A percentile compares a stretch with the other conserved stretches of the same genome.
Evolutionary conservation across 306 rosid genomes (phyloP).

Genomic region (Vicia faba): DNA sequence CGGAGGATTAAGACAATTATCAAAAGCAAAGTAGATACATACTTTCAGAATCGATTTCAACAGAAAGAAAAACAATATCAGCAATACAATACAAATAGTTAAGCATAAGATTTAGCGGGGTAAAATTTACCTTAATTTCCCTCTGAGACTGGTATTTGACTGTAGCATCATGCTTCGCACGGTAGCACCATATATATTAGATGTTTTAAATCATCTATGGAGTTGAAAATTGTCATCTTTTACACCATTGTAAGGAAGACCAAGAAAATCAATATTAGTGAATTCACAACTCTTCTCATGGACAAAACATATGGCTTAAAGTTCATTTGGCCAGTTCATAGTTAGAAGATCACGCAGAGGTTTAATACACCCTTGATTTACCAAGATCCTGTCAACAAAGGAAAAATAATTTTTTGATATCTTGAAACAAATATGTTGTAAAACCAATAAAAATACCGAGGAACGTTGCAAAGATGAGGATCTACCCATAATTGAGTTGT

Average conservation of each 20-base stretch:
- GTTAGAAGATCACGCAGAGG: constrained; percentile 51
- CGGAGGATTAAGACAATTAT: too few species aligned
- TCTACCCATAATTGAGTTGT: constrained; percentile 67
- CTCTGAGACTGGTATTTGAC: too few species aligned
- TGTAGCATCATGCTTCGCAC: too few species aligned
- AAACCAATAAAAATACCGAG: neutral
- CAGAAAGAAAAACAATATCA: too few species aligned
- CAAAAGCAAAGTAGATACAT: too few species aligned
- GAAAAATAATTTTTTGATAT: constrained; percentile 6
- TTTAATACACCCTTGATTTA: constrained; percentile 53
- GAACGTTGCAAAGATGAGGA: neutral
- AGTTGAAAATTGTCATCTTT: constrained; percentile 71
- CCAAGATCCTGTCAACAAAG: constrained; percentile 42
- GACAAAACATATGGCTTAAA: constrained; percentile 9
- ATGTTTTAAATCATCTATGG: constrained; percentile 64
- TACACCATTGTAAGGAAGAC: constrained; percentile 53
- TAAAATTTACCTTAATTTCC: too few species aligned
- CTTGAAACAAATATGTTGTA: neutral
- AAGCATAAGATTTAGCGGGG: too few species aligned
- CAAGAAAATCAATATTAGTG: constrained; percentile 35
- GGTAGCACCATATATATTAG: too few species aligned
- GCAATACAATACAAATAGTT: too few species aligned
- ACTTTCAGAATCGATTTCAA: too few species aligned
- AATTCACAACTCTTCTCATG: constrained; percentile 9
- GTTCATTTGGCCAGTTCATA: constrained; percentile 27